phyloP scores from a whole-genome alignment of 2,329 filamentous ascomycete genomes.

The Pezicula neosporulosa region DNA sequence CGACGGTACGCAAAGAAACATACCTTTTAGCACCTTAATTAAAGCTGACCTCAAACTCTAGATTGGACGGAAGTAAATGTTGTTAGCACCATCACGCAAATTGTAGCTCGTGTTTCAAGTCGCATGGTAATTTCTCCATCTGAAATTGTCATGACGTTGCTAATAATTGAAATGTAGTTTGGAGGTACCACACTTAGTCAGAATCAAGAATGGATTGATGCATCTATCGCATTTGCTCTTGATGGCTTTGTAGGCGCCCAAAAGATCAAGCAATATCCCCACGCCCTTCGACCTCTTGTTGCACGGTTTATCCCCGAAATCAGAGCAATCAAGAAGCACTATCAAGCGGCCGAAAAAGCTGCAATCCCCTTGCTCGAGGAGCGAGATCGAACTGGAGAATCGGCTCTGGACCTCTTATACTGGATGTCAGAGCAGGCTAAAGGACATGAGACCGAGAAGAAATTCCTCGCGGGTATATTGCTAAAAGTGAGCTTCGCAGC shows the following conservation, averaged over 20 bases:
- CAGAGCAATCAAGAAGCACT: background rate
- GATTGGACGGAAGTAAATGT: background rate
- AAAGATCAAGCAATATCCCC: background rate
- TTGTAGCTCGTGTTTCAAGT: background rate
- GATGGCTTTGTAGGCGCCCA: background rate
- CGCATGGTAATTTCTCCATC: background rate
- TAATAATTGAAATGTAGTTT: no score
- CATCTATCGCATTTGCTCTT: constrained; percentile 2
- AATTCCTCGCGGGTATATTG: background rate
- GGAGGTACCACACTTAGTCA: background rate
- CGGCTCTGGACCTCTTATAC: background rate
- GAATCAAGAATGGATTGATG: constrained; percentile 3
- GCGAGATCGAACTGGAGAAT: background rate
- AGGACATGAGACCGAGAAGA: background rate
- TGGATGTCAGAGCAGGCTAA: background rate
- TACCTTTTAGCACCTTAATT: background rate
- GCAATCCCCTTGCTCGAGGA: background rate
- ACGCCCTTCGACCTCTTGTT: background rate
- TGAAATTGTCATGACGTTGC: no score
- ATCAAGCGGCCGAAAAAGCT: background rate
- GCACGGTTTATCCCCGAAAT: background rate
- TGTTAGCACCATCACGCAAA: background rate
- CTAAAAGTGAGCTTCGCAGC: background rate
- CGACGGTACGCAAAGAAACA: background rate
- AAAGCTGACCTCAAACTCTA: background rate